A percentile compares a stretch with the other conserved stretches of the same genome.
These are phyloP conservation scores for Eucalyptus lansdowneana DNA, from an alignment of 345 rosid genomes.

Conservation along the genomic window DNA sequence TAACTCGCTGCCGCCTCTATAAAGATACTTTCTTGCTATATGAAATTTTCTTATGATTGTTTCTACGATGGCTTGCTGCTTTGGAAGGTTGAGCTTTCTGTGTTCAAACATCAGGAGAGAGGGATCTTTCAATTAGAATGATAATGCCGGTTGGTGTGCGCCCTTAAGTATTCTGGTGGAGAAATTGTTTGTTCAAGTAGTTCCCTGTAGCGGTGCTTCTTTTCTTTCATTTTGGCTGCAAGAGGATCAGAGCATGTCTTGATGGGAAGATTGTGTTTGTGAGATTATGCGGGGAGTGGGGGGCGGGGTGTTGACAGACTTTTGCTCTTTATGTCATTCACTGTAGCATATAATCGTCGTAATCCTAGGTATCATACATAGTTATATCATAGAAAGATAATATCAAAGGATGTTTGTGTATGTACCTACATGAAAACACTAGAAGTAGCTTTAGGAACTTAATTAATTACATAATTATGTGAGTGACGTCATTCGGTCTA, in stretches of 20 bases:
- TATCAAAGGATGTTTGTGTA: not conserved
- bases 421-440: not conserved
- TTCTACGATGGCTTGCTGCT: not conserved
- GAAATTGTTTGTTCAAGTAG: not conserved
- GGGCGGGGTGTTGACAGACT: not conserved
- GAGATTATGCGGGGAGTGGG: not conserved
- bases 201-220: not conserved
- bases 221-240: not conserved
- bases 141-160: not conserved
- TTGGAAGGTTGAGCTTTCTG: not conserved
- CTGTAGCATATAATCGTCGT: not conserved
- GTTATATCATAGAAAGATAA: not conserved
- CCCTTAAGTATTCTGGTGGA: not conserved
- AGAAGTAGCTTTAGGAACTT: not conserved
- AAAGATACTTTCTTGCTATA: not conserved
- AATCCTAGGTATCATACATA: not conserved
- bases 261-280: not conserved
- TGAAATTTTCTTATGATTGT: not conserved
- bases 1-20: not conserved
- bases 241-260: not conserved
- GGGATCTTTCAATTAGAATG: not conserved
- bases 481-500: not conserved
- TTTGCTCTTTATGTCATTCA: not conserved
- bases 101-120: not conserved
- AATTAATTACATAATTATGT: not conserved